Evolutionary conservation across 208 protist species (phyloP), one percentile per base, ranked within the genome.

Genomic region (Acanthamoeba lenticulata): DNA sequence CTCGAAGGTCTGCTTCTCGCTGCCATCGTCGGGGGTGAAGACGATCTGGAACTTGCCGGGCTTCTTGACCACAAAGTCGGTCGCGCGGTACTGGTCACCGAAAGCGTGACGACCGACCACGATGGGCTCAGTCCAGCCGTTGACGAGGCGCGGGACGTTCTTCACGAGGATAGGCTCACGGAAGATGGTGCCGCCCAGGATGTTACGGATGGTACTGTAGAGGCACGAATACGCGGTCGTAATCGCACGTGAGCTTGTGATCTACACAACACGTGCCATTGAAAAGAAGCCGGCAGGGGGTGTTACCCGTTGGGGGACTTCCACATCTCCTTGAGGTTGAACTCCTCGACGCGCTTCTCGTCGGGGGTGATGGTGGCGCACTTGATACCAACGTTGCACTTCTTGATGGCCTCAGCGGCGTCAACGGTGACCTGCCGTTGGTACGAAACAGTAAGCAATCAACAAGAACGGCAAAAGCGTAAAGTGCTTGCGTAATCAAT

Each of bases 361-460:
- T 99, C 99, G 69, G 99, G 99, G 55, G 99, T 99, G 96, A 99
- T 99, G 55, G 99, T 99, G 79, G 99, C 99, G 94, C 99, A 99
- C 96, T 99, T 99, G 95, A 99, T 99, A 90, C 99, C 99, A 7
- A 99, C 99, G 95, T 99, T 99, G 96, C 97, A 97, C 92, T 97
- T 95, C 95, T 98, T 97, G 90, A 99, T 98, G 21, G 99, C 99
- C 79, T 99, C 52, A 29, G 95, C 96, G 55, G 94, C 94, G 45
- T 97, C 96, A 34, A 96, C 49, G 19, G 96, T 97, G 52, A 97
- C 95, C 90, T 55, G 13, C n/a, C n/a, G n/a, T n/a, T n/a, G n/a
- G n/a, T n/a, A n/a, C n/a, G n/a, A n/a, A n/a, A n/a, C n/a, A n/a
- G n/a, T n/a, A 45, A 27, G 15, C 45, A 42, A 83, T 27, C 5